A percentile compares a stretch with the other conserved stretches of the same genome.
These are phyloP conservation scores for Leishmania arabica DNA, from an alignment of 208 protist genomes.

Conservation along the genomic window DNA sequence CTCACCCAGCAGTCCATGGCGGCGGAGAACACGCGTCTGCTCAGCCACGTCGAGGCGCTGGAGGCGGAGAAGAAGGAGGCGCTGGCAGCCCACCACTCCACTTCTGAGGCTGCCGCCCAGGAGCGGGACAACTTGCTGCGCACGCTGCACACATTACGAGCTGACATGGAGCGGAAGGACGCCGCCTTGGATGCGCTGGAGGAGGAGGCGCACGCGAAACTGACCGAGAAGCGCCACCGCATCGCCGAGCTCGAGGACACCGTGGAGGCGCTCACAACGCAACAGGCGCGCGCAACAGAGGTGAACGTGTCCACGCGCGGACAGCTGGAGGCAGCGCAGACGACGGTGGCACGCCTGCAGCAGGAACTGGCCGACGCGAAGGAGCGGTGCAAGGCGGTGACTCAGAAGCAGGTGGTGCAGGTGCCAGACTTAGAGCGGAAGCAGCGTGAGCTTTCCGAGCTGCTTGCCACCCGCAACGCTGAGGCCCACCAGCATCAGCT, in stretches of 20 bases:
- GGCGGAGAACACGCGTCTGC: constrained; percentile 62
- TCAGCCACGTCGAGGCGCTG: constrained; percentile 37
- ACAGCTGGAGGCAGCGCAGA: constrained; percentile 30
- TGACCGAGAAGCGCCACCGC: constrained; percentile 66
- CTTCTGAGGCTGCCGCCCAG: constrained; percentile 18
- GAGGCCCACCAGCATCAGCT: constrained; percentile 31
- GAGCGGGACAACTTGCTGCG: constrained; percentile 80
- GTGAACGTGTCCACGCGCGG: constrained; percentile 28
- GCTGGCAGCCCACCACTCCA: constrained; percentile 9
- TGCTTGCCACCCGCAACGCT: constrained; percentile 28
- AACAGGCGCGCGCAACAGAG: constrained; percentile 37
- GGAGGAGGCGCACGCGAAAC: constrained; percentile 68
- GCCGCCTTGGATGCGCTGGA: constrained; percentile 57
- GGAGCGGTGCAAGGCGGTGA: not conserved
- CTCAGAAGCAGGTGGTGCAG: constrained; percentile 18
- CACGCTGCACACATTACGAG: constrained; percentile 69
- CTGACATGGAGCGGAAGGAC: constrained; percentile 63
- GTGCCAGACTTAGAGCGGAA: constrained; percentile 22
- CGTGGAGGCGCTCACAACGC: constrained; percentile 32
- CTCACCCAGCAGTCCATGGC: constrained; percentile 44
- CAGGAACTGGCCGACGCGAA: constrained; percentile 18
- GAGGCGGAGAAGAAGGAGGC: constrained; percentile 18
- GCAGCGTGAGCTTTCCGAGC: constrained; percentile 26
- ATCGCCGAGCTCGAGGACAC: constrained; percentile 61
- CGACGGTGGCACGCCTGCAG: constrained; percentile 20